Evolutionary conservation across 2,329 filamentous ascomycete species (phyloP).

Genomic region (Ilyonectria sp.): DNA sequence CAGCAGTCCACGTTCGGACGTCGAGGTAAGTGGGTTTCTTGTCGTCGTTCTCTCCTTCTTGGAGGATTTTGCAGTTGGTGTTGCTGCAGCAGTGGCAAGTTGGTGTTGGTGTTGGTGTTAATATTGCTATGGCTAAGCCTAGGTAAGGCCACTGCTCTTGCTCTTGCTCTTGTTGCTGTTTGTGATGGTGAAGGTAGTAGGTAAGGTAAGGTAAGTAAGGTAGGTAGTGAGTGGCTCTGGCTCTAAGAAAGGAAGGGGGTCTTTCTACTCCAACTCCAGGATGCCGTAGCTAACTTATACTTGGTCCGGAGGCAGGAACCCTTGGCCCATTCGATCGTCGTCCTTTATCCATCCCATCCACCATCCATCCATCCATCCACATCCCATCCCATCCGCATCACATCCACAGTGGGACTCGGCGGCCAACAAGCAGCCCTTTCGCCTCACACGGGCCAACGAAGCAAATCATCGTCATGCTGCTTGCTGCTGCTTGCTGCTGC

Average conservation of each 20-base stretch:
- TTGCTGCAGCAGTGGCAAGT: background rate
- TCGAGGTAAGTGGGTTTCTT: background rate
- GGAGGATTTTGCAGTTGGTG: background rate
- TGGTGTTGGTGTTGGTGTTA: background rate
- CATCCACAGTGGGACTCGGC: conserved; percentile 50
- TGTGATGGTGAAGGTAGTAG: background rate
- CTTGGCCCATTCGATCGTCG: conserved; percentile 45
- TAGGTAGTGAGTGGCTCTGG: background rate
- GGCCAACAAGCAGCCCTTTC: conserved; percentile 48
- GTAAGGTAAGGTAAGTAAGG: background rate
- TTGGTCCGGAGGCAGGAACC: conserved; percentile 39
- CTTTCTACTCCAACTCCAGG: conserved; percentile 15
- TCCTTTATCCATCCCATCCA: conserved; percentile 45
- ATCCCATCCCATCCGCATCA: conserved; percentile 1
- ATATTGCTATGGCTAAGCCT: no score
- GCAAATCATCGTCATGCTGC: conserved; percentile 46
- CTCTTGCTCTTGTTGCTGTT: background rate
- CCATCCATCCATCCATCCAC: conserved; percentile 30
- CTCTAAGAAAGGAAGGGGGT: conserved; percentile 6
- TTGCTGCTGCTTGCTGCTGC: conserved; percentile 31
- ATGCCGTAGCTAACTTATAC: conserved; percentile 59
- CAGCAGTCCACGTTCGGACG: background rate
- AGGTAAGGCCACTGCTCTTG: background rate
- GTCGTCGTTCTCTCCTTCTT: background rate
- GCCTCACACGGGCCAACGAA: conserved; percentile 47